Evolutionary conservation across 108 stramenopile genomes (phyloP).

Genomic region (Poteriospumella lacustris): DNA sequence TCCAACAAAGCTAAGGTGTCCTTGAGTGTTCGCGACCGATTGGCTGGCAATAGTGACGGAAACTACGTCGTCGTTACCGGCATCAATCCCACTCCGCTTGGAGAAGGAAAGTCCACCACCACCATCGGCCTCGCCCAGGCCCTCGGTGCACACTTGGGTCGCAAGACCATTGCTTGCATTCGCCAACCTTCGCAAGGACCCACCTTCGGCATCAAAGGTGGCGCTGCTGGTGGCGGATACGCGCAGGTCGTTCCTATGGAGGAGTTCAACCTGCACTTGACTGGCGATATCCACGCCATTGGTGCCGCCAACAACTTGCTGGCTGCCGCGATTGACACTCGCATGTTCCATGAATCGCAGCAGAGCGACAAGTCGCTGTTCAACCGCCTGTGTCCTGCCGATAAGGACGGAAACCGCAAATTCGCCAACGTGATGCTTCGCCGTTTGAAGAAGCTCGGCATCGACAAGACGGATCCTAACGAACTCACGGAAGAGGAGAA

Average conservation of each 20-base stretch:
- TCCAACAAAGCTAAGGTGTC: conserved; percentile 86
- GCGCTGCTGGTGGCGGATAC: conserved; percentile 53
- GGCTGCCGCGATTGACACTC: conserved; percentile 92
- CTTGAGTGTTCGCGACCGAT: conserved; percentile 17
- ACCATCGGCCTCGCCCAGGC: conserved; percentile 76
- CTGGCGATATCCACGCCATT: conserved; percentile 92
- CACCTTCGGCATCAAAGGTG: conserved; percentile 99
- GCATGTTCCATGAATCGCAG: conserved; percentile 84
- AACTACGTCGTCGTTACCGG: conserved; percentile 97
- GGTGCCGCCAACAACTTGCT: conserved; percentile 87
- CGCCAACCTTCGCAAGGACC: conserved; percentile 79
- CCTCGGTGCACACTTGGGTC: conserved; percentile 78
- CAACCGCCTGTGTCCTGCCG: conserved; percentile 64
- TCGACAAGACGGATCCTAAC: conserved; percentile 64
- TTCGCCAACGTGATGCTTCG: conserved; percentile 70
- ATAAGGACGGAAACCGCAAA: conserved; percentile 44
- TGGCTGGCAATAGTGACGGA: conserved; percentile 60
- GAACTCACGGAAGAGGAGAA: conserved; percentile 78
- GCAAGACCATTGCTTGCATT: conserved; percentile 61
- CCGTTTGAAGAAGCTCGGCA: conserved; percentile 79
- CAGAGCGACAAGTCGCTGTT: conserved; percentile 77
- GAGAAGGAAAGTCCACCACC: conserved; percentile 89
- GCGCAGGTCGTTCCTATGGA: conserved; percentile 72
- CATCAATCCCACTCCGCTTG: conserved; percentile 96
- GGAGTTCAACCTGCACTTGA: conserved; percentile 96